These are phyloP conservation scores for Aristolochia californica DNA, from an alignment of 164 flowering plant genomes.

Conservation along the genomic window DNA sequence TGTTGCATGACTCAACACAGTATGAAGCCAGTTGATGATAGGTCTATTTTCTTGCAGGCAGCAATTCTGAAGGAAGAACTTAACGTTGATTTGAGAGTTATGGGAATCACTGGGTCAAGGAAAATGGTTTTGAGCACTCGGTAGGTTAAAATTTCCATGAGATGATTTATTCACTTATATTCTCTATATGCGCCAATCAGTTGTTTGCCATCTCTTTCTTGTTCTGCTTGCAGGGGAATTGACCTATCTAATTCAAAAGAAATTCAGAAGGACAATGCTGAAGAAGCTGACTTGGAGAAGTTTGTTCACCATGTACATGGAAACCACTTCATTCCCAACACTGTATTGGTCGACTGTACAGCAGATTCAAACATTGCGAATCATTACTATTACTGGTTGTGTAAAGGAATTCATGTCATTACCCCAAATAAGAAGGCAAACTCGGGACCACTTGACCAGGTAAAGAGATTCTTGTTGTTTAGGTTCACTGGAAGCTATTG, in stretches of 20 bases:
- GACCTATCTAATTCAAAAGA: constrained; percentile 83
- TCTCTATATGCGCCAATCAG: not conserved
- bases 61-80: constrained; percentile 80
- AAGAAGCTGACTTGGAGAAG: constrained; percentile 65
- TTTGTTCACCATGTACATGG: constrained; percentile 76
- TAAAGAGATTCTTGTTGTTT: constrained; percentile 14
- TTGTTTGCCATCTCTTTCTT: not conserved
- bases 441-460: constrained; percentile 97
- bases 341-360: constrained; percentile 88
- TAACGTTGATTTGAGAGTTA: constrained; percentile 88
- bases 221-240: constrained; percentile 50
- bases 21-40: no score
- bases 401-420: constrained; percentile 84
- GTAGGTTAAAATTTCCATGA: constrained; percentile 35
- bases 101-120: constrained; percentile 84
- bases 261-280: constrained; percentile 47
- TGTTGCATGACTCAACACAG: no score
- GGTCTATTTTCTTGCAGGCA: constrained; percentile 36
- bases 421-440: constrained; percentile 98
- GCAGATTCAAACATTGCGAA: constrained; percentile 67
- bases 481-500: no score
- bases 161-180: not conserved
- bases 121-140: constrained; percentile 67
- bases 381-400: constrained; percentile 73
- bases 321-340: constrained; percentile 86